Percentiles rank a stretch among this genome's conserved stretches.
Evolutionary conservation across 108 stramenopile species (phyloP).

Genomic region (Epithemia pelagica): DNA sequence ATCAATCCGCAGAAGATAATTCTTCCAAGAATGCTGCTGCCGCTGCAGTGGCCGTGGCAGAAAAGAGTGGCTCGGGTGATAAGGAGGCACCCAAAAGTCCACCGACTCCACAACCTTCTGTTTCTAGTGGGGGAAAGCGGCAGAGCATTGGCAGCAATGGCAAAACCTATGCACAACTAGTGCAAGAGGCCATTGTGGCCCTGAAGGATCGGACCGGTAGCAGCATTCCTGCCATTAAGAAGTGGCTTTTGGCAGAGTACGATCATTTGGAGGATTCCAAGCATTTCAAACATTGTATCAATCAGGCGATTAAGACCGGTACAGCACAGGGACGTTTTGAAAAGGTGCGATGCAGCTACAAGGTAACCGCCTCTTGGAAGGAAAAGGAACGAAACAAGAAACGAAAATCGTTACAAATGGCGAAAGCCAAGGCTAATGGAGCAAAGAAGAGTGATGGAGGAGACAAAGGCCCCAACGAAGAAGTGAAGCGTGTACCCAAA

Average conservation of each 20-base stretch:
- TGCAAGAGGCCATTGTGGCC: slow-evolving; percentile 60
- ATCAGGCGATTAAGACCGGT: slow-evolving; percentile 53
- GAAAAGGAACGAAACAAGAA: slow-evolving; percentile 40
- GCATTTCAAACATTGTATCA: slow-evolving; percentile 36
- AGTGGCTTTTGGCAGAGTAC: slow-evolving; percentile 56
- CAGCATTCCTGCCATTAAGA: slow-evolving; percentile 54
- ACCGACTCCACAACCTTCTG: not conserved
- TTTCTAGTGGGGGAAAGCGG: not conserved
- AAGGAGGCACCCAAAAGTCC: too few species aligned
- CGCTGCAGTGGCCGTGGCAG: not conserved
- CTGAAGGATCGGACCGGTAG: slow-evolving; percentile 75
- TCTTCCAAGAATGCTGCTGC: not conserved
- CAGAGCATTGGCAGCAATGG: not conserved
- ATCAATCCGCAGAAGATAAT: not conserved
- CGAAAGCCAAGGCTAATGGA: too few species aligned
- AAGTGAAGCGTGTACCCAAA: too few species aligned
- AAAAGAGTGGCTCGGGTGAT: too few species aligned
- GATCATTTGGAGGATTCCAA: slow-evolving; percentile 19
- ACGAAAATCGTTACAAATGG: slow-evolving; percentile 16
- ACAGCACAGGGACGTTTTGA: slow-evolving; percentile 53
- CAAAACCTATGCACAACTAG: slow-evolving; percentile 46
- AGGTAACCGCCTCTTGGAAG: slow-evolving; percentile 49
- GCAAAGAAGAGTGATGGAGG: too few species aligned
- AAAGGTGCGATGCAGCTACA: slow-evolving; percentile 62
- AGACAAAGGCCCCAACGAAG: too few species aligned